Evolutionary conservation across 306 rosid genomes (phyloP).

Genomic region (Cucurbita moschata): DNA sequence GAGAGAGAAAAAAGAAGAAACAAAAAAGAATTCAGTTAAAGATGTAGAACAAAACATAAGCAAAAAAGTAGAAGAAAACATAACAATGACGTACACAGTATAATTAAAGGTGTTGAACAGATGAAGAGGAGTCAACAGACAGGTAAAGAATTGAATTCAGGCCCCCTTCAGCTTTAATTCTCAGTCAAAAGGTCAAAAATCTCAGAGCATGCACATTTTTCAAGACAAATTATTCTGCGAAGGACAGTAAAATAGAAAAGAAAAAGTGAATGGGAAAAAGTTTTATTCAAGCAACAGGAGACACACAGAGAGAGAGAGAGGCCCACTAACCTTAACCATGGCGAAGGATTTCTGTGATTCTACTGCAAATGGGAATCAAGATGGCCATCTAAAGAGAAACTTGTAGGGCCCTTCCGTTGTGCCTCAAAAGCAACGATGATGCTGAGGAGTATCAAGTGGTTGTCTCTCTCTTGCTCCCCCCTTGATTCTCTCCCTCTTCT

Average conservation of each 20-base stretch:
- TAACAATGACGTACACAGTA: neutral
- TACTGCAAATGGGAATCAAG: slow-evolving; percentile 16
- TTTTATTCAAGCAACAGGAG: neutral
- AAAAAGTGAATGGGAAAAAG: neutral
- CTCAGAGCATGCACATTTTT: slow-evolving; percentile 11
- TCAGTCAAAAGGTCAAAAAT: slow-evolving; percentile 11
- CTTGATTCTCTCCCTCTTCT: slow-evolving; percentile 18
- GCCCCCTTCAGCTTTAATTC: neutral
- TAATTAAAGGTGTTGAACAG: slow-evolving; percentile 6
- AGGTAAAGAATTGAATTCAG: slow-evolving; percentile 1
- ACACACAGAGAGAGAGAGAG: neutral
- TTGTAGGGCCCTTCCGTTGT: slow-evolving; percentile 20
- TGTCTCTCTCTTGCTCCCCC: slow-evolving; percentile 20
- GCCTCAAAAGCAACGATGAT: slow-evolving; percentile 52
- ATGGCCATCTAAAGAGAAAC: slow-evolving; percentile 22
- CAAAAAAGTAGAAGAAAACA: neutral
- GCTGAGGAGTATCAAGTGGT: slow-evolving; percentile 26
- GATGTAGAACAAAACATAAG: neutral
- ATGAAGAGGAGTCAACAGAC: slow-evolving; percentile 14
- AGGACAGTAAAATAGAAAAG: slow-evolving; percentile 10
- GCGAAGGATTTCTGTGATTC: neutral
- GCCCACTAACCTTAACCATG: neutral
- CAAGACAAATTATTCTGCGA: slow-evolving; percentile 5
- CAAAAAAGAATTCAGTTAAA: no score
- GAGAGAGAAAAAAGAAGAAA: neutral